Evolutionary conservation across 78 protist species (phyloP), one percentile per base, ranked within the genome.

Genomic region (Dictyostelium capitatum): DNA sequence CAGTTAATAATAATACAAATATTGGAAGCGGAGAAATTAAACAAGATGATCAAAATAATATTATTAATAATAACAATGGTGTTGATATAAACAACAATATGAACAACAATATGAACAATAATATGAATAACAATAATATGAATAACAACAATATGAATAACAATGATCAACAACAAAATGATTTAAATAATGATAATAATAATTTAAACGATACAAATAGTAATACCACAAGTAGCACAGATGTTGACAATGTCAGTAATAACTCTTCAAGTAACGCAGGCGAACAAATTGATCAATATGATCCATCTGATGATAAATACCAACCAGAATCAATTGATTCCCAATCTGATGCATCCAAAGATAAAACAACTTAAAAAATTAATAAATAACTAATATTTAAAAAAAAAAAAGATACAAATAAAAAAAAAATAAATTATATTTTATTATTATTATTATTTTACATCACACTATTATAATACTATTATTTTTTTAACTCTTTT

Each of bases 231-330:
- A 51, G 43, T 37, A 37, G 43, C 2, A 37, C 43, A 37, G 43
- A 37, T 37, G 43, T 37, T 37, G 43, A 37, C 2, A 37, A 37
- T 37, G 43, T 37, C 2, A 2, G 43, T 37, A 37, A 3, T 3
- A 37, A 37, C 43, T 37, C 43, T 37, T 37, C 43, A 37, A 37
- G 43, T 37, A 37, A 37, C 2, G 43, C 2, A 37, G 2, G 43
- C 43, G 70, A 62, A 62, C 70, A 62, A 62, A 12, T 32, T 32
- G 37, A 62, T 32, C 70, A 62, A 62, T 62, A 62, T 62, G 70
- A 62, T 11, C 75, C 75, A 67, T 67, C 48, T 14, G 75, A 67
- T 64, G 73, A 64, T 25, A 67, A 67, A 32, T 67, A 67, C n/a
- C 17, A 41, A 12, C n/a, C 73, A 64, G 75, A 67, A 19, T 43